phyloP scores from a whole-genome alignment of 2,329 filamentous ascomycete genomes.

The Leptodontidium sp. region DNA sequence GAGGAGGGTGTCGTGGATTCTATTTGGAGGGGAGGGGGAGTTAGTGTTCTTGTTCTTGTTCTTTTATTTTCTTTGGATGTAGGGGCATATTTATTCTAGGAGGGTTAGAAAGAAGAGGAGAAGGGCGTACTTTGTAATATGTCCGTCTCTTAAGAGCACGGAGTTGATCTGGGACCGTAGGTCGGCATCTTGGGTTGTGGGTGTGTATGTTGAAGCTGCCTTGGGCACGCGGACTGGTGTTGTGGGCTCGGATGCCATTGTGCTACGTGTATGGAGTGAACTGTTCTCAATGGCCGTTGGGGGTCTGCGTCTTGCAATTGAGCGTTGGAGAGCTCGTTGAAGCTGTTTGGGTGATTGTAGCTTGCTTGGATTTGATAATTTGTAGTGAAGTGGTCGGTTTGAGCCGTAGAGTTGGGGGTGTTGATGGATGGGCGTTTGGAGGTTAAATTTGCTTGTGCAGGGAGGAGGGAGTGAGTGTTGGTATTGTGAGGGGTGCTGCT shows the following conservation, averaged over 20 bases:
- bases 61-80: background rate
- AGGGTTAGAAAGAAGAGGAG: background rate
- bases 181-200: constrained; percentile 68
- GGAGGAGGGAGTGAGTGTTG: background rate
- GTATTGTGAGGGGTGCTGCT: background rate
- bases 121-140: constrained; percentile 61
- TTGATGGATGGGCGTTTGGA: background rate
- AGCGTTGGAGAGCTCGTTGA: background rate
- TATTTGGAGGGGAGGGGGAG: constrained; percentile 43
- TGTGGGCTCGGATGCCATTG: constrained; percentile 37
- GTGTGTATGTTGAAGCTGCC: constrained; percentile 63
- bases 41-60: constrained; percentile 8
- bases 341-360: constrained; percentile 1
- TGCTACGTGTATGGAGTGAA: constrained; percentile 10
- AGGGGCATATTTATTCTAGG: no score
- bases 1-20: constrained; percentile 71
- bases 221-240: constrained; percentile 68
- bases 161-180: constrained; percentile 69
- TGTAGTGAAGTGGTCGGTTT: background rate
- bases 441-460: background rate
- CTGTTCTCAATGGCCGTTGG: background rate
- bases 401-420: background rate
- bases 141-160: constrained; percentile 64
- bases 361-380: background rate
- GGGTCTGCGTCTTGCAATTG: background rate